Conservation (phyloP, 768 basidiomycete genomes). For the Dacryopinax spathularia region DNA sequence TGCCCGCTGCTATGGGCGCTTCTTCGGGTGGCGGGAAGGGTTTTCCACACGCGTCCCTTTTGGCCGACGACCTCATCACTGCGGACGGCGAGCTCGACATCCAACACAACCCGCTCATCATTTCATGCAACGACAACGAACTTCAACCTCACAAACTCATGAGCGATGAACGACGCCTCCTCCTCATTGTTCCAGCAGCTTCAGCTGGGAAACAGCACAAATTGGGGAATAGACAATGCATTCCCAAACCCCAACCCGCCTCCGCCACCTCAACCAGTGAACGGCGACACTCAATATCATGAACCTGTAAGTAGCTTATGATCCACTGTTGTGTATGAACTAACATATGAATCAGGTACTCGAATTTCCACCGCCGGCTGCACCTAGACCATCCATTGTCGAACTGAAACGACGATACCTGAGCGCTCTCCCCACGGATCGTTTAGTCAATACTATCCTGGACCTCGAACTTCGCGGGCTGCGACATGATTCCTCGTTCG, state of each 20-base stretch:
- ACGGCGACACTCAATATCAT: background rate
- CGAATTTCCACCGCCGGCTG: background rate
- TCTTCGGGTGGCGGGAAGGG: background rate
- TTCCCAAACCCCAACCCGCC: background rate
- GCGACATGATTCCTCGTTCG: constrained; percentile 25
- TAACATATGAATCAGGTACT: background rate
- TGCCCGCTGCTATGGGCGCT: too few species aligned
- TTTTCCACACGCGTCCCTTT: background rate
- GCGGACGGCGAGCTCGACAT: background rate
- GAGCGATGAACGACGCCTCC: background rate
- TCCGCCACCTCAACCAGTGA: background rate
- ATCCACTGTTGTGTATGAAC: background rate
- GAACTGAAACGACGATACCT: constrained; percentile 57
- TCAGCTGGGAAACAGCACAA: constrained; percentile 1
- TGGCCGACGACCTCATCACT: background rate
- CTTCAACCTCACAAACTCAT: background rate
- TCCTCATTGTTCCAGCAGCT: background rate
- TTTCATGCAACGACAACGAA: background rate
- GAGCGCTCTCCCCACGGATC: constrained; percentile 46
- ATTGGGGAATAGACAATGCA: background rate
- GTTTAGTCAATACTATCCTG: constrained; percentile 55
- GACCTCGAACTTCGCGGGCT: constrained; percentile 40
- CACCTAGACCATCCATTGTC: background rate
- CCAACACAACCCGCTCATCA: too few species aligned
- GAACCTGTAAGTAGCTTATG: background rate